Evolutionary conservation across 768 basidiomycete species (phyloP), one percentile per base, ranked within the genome.

Genomic region (Tylopilus felleus): DNA sequence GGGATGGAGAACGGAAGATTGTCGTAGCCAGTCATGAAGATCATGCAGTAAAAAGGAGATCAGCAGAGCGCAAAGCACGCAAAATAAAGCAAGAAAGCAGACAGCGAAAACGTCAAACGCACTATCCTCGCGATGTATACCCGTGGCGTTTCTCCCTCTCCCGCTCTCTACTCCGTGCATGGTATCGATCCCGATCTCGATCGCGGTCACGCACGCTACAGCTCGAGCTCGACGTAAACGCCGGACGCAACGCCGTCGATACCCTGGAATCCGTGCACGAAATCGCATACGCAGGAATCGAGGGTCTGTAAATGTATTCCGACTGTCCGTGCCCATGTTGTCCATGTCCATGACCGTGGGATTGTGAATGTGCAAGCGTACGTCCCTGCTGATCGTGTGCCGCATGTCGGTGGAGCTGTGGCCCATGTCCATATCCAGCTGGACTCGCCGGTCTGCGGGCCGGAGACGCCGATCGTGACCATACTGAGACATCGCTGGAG

Each of bases 161-260:
- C 44, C 58, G 46, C 27, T 62, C 60, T 14, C 58, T 47, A 5
- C 46, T 53, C n/a, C 63, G 60, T 17, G 27, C 46, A 17, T 57
- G 52, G n/a, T 62, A 63, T 10, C 63, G 57, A 35, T 56, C 60
- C 4, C 57, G 43, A 16, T 64, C 62, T 2, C 61, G 56, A 5
- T 64, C 63, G 17, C 64, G 57, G 16, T 63, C 65, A 50, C 62
- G 60, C 47, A 14, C 47, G 23, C 43, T n/a, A 16, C 47, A 65
- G 14, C 35, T 60, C 46, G 60, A 53, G 7, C n/a, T 56, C 48
- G 64, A 64, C 47, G 70, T 65, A 61, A 70, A 70, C 29, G 68
- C 68, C 25, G 68, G 68, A 6, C 68, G 66, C 45, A 71, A 52
- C 5, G 70, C 70, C 2, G 68, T 70, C 50, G 70, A 71, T n/a